Conservation (phyloP, 2,329 filamentous ascomycete genomes). For the Aureobasidium lini region DNA sequence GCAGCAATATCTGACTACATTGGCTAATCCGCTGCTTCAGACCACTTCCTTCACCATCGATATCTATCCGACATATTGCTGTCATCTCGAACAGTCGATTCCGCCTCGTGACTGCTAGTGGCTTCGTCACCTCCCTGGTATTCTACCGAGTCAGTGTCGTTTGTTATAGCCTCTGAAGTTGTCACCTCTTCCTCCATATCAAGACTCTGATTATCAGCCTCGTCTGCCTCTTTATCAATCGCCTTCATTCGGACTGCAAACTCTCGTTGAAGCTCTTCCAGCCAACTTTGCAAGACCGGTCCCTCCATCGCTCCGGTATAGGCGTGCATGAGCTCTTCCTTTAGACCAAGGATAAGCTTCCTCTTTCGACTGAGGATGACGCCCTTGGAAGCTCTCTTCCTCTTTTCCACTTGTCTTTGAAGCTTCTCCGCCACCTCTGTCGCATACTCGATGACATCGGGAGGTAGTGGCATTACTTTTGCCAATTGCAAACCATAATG, state of each 20-base stretch:
- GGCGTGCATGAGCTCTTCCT: constrained; percentile 65
- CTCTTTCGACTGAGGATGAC: constrained; percentile 56
- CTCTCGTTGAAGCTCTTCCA: constrained; percentile 62
- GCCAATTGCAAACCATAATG: constrained; percentile 84
- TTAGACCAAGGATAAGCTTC: constrained; percentile 65
- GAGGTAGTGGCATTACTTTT: constrained; percentile 64
- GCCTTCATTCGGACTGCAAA: constrained; percentile 65
- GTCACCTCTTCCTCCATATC: not conserved
- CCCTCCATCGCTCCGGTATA: constrained; percentile 58
- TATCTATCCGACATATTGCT: not conserved
- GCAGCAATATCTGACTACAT: no score
- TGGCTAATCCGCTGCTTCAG: no score
- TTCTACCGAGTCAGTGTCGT: not conserved
- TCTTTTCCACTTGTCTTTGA: constrained; percentile 41
- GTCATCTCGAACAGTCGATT: not conserved
- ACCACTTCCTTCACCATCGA: not conserved
- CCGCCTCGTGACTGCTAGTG: not conserved
- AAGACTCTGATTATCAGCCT: constrained; percentile 9
- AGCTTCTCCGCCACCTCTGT: constrained; percentile 58
- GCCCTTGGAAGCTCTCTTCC: constrained; percentile 50
- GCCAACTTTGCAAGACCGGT: constrained; percentile 54
- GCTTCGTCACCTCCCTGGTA: not conserved
- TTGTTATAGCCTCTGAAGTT: not conserved
- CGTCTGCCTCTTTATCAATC: constrained; percentile 45
- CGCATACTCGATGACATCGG: constrained; percentile 59